Base-by-base conservation (phyloP, 2,329 filamentous ascomycete genomes). In the Lachnellula suecica region DNA sequence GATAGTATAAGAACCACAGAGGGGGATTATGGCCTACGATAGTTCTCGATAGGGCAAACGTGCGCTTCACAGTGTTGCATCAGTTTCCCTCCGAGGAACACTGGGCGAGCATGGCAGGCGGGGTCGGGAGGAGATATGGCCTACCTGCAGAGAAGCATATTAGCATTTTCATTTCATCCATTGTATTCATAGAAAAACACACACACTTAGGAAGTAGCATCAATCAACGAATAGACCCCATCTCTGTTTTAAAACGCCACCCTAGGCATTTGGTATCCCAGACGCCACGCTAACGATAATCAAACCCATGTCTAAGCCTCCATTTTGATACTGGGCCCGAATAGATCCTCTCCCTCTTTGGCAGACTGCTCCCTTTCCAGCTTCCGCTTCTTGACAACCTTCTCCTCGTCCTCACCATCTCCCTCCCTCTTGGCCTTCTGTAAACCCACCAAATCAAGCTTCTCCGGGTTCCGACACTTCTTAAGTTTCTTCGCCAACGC, bases 391-490 rank as follows among this genome's bases (percentile, higher is more conserved):
- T 73, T 66, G 4, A 64, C 48, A 24, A 59, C 45, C 52, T 64
- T 63, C 48, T 65, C 62, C 20, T 64, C 58, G 41, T 57, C 53
- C 4, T 37, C 51, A 8, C 57, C 57, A 49, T 73, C 66, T 17
- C 71, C 59, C 10, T 84, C 80, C 44, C 82, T 82, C 61, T 85
- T 79, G 19, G 83, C 81, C 57, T 79, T 79, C 46, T 66, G 63
- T 38, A 88, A 71, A 44, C 83, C 84, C 17, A 91, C 84, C 3
- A 92, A 70, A 67, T 92, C 87, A 40, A 80, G 82, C 51, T 88
- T 83, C 60, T 89, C 85, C 0, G 88, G 88, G 63, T 93, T 88
- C 52, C 85, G 77, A 61, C 88, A 92, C 61, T 79, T 82, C 54
- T 81, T 83, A n/a, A 92, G 74, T 66, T 90, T 91, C 70, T 79